These are phyloP conservation scores for Ophiostoma himal-ulmi DNA, from an alignment of 2,329 filamentous ascomycete genomes.

Conservation along the genomic window DNA sequence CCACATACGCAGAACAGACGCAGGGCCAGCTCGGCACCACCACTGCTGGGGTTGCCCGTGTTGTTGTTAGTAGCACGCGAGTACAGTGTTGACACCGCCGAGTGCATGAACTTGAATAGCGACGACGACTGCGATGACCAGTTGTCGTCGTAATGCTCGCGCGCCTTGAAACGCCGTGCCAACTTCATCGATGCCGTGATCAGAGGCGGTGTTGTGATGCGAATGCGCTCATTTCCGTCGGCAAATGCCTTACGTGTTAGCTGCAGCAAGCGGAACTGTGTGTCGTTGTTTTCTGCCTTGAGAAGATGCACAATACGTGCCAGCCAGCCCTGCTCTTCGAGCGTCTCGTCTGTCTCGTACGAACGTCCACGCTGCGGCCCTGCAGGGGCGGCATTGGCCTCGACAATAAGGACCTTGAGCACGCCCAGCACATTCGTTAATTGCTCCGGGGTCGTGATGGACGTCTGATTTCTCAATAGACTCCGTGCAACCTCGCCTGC, in stretches of 20 bases:
- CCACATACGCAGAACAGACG: constrained; percentile 88
- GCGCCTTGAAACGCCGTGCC: constrained; percentile 77
- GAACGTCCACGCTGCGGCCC: constrained; percentile 62
- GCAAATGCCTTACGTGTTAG: constrained; percentile 77
- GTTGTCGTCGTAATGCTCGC: constrained; percentile 73
- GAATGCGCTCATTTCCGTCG: constrained; percentile 90
- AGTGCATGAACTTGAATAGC: constrained; percentile 93
- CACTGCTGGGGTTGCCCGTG: constrained; percentile 40
- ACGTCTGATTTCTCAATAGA: constrained; percentile 75
- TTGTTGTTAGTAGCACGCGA: constrained; percentile 60
- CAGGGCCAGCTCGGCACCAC: constrained; percentile 79
- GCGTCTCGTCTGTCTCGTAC: constrained; percentile 88
- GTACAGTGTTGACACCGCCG: constrained; percentile 78
- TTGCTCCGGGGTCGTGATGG: constrained; percentile 69
- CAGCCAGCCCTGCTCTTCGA: constrained; percentile 97
- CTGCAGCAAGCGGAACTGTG: constrained; percentile 89
- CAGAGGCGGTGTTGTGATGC: constrained; percentile 88
- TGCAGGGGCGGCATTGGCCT: constrained; percentile 72
- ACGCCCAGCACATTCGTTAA: constrained; percentile 85
- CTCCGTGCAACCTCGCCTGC: constrained; percentile 81
- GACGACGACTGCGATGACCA: constrained; percentile 63
- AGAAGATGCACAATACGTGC: constrained; percentile 88
- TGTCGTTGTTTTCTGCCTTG: constrained; percentile 78
- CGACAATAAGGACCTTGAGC: constrained; percentile 84
- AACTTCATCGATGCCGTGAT: constrained; percentile 87